Percentiles rank a stretch among this genome's conserved stretches.
Conservation (phyloP, 495 filamentous ascomycete genomes). For the Thermothielavioides terrestris region DNA sequence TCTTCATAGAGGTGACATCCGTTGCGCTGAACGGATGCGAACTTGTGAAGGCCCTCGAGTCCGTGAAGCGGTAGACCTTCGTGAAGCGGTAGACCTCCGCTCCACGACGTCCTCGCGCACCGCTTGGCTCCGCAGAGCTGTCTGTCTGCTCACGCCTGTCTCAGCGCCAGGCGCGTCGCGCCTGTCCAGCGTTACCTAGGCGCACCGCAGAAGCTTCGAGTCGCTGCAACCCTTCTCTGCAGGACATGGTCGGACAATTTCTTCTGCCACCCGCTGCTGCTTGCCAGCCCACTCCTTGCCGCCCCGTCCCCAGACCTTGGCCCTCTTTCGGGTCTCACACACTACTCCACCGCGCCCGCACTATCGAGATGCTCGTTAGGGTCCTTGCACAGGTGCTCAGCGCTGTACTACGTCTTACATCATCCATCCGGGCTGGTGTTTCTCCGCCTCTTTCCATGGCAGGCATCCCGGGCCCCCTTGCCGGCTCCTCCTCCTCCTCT, state of each 20-base stretch:
- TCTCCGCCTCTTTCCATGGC: not conserved
- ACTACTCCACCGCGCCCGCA: not conserved
- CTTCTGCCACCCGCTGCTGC: not conserved
- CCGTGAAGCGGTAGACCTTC: not conserved
- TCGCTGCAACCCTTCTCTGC: conserved; percentile 1
- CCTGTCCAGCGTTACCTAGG: not conserved
- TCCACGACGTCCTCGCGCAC: not conserved
- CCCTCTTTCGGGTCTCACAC: not conserved
- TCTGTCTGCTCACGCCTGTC: no score
- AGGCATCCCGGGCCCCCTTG: no score
- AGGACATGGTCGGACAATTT: conserved; percentile 2
- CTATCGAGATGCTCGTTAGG: conserved; percentile 3
- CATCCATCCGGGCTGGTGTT: no score
- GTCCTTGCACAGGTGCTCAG: no score
- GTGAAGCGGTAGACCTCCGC: not conserved
- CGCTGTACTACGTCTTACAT: not conserved
- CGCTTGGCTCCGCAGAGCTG: not conserved
- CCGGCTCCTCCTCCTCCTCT: no score
- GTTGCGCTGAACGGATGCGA: not conserved
- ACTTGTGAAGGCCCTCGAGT: not conserved
- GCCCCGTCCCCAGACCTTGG: not conserved
- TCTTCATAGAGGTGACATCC: no score
- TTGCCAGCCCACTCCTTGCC: not conserved
- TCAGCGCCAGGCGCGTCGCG: not conserved
- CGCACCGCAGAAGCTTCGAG: not conserved